These are phyloP conservation scores for Picochlorum costavermella DNA, from an alignment of 139 green algal species.

Conservation along the genomic window DNA sequence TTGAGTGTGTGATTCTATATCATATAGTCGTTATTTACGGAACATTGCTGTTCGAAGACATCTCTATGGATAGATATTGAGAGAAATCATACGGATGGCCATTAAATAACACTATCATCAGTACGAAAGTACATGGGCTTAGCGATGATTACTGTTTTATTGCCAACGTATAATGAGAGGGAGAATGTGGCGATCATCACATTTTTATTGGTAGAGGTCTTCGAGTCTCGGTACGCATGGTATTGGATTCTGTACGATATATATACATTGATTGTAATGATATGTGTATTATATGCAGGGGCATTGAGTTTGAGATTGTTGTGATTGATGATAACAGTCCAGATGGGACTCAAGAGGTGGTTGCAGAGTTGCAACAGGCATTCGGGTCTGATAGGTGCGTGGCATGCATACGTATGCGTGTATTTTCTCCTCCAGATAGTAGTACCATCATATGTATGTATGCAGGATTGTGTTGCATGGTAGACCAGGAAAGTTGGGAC, in stretches of 20 bases:
- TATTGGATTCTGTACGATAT: not conserved
- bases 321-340: conserved; percentile 92
- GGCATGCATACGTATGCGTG: too few species aligned
- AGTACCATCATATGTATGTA: too few species aligned
- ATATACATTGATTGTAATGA: too few species aligned
- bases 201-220: conserved; percentile 72
- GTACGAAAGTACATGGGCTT: too few species aligned
- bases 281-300: conserved; percentile 18
- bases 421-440: too few species aligned
- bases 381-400: conserved; percentile 33
- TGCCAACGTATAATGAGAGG: conserved; percentile 95
- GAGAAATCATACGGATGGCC: too few species aligned
- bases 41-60: too few species aligned
- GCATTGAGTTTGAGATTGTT: conserved; percentile 74
- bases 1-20: too few species aligned
- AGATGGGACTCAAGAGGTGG: conserved; percentile 80
- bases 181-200: conserved; percentile 82
- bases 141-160: conserved; percentile 70
- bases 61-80: too few species aligned
- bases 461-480: conserved; percentile 36
- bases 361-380: conserved; percentile 43
- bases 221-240: conserved; percentile 30
- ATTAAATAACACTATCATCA: too few species aligned
- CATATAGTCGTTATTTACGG: too few species aligned
- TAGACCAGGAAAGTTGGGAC: conserved; percentile 67